Conservation (phyloP, 2,329 filamentous ascomycete genomes). For the Claviceps sorghi region DNA sequence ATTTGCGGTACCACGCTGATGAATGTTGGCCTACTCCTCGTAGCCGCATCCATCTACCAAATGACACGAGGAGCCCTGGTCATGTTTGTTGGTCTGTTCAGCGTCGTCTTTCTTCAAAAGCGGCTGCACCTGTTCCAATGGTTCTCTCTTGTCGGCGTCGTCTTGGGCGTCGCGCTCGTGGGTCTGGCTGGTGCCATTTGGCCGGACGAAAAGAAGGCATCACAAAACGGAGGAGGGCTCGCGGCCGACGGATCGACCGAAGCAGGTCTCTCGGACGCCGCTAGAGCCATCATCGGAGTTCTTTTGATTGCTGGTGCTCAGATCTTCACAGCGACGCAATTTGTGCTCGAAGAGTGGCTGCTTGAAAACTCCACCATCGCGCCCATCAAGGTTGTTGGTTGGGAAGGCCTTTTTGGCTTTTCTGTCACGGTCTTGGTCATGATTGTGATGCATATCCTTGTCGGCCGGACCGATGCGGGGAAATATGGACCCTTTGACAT, state of each 20-base stretch:
- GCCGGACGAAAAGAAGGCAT: conserved; percentile 44
- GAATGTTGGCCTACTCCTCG: conserved; percentile 88
- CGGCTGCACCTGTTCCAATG: conserved; percentile 81
- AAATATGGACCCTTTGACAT: conserved; percentile 80
- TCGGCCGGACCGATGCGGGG: conserved; percentile 63
- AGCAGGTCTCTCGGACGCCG: conserved; percentile 22
- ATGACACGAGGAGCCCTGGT: conserved; percentile 95
- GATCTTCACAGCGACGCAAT: conserved; percentile 93
- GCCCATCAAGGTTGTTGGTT: conserved; percentile 82
- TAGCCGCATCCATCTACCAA: conserved; percentile 93
- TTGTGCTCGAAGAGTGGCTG: conserved; percentile 90
- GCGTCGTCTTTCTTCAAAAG: conserved; percentile 74
- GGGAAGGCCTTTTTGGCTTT: conserved; percentile 92
- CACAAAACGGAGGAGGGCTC: conserved; percentile 14
- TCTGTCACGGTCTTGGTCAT: conserved; percentile 63
- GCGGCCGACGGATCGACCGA: conserved; percentile 22
- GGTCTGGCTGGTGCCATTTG: conserved; percentile 78
- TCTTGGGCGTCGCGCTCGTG: conserved; percentile 76
- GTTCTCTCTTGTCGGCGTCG: conserved; percentile 74
- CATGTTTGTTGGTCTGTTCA: conserved; percentile 90
- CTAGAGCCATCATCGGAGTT: conserved; percentile 62
- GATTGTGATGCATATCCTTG: conserved; percentile 59
- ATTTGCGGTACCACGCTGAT: conserved; percentile 92
- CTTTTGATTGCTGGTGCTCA: conserved; percentile 85
- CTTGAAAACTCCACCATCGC: conserved; percentile 52